These are phyloP conservation scores for Myxozyma udenii DNA, from an alignment of 805 yeast species.

Conservation along the genomic window DNA sequence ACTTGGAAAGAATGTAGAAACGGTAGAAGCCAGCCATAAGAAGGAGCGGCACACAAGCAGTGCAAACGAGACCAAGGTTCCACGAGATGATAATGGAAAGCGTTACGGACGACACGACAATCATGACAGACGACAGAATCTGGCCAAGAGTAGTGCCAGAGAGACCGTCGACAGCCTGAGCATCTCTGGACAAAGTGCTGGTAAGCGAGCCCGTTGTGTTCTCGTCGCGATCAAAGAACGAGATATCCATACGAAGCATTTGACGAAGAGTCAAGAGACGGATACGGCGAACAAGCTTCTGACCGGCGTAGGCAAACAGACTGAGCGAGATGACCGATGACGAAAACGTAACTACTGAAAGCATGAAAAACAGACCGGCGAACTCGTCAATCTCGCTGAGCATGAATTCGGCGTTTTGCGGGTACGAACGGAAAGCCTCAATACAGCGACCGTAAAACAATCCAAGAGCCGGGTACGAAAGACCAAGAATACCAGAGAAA, in stretches of 20 bases:
- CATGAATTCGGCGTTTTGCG: constrained; percentile 25
- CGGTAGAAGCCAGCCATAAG: constrained; percentile 45
- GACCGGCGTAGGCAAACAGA: constrained; percentile 27
- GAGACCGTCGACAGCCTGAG: constrained; percentile 36
- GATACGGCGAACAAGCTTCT: constrained; percentile 32
- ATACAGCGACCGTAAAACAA: constrained; percentile 29
- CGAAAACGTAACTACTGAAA: constrained; percentile 16
- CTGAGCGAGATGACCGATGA: constrained; percentile 23
- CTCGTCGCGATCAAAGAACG: constrained; percentile 35
- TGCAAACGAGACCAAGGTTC: constrained; percentile 45
- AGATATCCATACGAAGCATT: constrained; percentile 35
- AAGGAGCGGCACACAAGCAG: constrained; percentile 39
- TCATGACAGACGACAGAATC: constrained; percentile 37
- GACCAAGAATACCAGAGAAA: constrained; percentile 25
- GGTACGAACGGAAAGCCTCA: constrained; percentile 25
- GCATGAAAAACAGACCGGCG: constrained; percentile 29
- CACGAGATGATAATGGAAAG: constrained; percentile 43
- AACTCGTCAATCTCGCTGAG: constrained; percentile 22
- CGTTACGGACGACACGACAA: constrained; percentile 42
- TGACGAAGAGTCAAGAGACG: constrained; percentile 32
- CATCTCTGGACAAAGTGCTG: constrained; percentile 34
- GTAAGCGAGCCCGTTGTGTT: constrained; percentile 35
- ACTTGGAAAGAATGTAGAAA: constrained; percentile 37
- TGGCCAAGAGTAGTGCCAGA: constrained; percentile 38
- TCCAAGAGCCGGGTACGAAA: constrained; percentile 27